phyloP scores from a whole-genome alignment of 1,284 basidiomycete genomes.

The Coniophora puteana region DNA sequence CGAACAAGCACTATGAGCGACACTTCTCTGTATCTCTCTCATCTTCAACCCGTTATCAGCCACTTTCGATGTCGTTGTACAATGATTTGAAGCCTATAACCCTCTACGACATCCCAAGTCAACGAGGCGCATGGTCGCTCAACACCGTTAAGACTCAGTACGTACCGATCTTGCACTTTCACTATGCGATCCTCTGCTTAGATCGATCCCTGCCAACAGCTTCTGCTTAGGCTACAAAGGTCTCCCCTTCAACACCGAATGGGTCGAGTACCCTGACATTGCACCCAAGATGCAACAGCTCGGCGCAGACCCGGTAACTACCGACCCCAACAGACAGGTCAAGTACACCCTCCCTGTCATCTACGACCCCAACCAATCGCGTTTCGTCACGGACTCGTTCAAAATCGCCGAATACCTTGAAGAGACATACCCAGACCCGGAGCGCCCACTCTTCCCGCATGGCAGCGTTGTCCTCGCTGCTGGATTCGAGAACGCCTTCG shows the following conservation, averaged over 20 bases:
- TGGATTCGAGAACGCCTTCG: conserved; percentile 19
- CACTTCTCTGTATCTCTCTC: no score
- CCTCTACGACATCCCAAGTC: conserved; percentile 22
- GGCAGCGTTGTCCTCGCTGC: conserved; percentile 22
- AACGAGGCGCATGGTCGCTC: conserved; percentile 20
- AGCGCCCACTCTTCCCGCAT: conserved; percentile 33
- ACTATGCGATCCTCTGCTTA: conserved; percentile 19
- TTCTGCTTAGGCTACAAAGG: conserved; percentile 39
- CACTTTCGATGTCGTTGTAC: no score
- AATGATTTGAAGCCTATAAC: conserved; percentile 21
- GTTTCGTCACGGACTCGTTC: conserved; percentile 30
- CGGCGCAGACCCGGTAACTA: conserved; percentile 26
- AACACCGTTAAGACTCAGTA: conserved; percentile 26
- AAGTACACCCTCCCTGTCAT: conserved; percentile 35
- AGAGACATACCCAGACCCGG: conserved; percentile 35
- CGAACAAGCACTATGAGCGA: no score
- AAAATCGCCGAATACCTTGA: conserved; percentile 42
- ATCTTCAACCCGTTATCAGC: no score
- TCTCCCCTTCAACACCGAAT: conserved; percentile 36
- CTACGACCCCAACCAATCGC: conserved; percentile 26
- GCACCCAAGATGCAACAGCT: conserved; percentile 25
- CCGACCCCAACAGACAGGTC: conserved; percentile 19
- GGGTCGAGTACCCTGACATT: conserved; percentile 39
- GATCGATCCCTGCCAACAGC: conserved; percentile 15
- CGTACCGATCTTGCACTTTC: conserved; percentile 23